Conservation (phyloP, 75 land plant genomes). For the Adiantum capillusveneris region DNA sequence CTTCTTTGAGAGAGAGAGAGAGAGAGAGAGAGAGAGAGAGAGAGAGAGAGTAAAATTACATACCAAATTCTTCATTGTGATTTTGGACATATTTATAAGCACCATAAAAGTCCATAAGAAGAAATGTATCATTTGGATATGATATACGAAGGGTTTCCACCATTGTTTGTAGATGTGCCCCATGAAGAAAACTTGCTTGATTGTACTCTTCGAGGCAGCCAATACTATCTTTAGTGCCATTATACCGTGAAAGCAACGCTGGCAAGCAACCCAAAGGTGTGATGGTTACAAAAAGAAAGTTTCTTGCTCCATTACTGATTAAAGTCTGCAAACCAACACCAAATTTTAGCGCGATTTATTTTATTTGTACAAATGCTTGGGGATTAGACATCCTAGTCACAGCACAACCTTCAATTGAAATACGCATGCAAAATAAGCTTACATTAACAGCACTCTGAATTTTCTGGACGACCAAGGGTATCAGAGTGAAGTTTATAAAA, state of each 20-base stretch:
- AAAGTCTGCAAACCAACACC: too few species aligned
- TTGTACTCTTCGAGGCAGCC: not conserved
- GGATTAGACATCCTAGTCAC: too few species aligned
- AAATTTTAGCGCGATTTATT: too few species aligned
- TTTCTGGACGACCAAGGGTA: not conserved
- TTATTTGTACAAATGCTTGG: too few species aligned
- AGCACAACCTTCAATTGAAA: too few species aligned
- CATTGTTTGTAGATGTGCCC: not conserved
- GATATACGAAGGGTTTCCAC: not conserved
- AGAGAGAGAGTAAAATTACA: too few species aligned
- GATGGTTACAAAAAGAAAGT: not conserved
- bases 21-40: too few species aligned
- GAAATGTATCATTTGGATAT: not conserved
- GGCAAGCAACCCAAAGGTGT: not conserved
- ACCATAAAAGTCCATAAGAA: not conserved
- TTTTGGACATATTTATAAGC: not conserved
- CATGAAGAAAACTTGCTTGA: not conserved
- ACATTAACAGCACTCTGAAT: too few species aligned
- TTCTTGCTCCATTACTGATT: not conserved
- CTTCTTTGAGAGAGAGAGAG: too few species aligned
- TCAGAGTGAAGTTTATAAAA: not conserved
- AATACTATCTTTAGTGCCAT: not conserved
- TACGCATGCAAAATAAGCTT: too few species aligned
- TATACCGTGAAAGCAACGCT: not conserved
- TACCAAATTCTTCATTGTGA: not conserved